These are phyloP conservation scores for Cryphonectria carpinicola DNA, from an alignment of 2,329 filamentous ascomycete genomes.

Conservation along the genomic window DNA sequence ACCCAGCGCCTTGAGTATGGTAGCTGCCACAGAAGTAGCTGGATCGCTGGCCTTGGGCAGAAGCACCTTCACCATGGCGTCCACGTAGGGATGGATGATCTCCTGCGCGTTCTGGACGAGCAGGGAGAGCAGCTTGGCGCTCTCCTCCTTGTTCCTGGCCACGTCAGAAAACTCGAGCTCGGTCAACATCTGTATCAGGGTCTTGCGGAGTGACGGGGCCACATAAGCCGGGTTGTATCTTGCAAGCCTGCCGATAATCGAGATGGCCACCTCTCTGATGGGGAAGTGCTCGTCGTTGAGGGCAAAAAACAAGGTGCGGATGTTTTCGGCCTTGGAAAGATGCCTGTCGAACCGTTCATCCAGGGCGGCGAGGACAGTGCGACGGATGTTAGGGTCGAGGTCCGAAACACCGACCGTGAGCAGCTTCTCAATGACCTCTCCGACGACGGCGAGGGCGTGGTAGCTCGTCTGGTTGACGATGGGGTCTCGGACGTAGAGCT, in stretches of 20 bases:
- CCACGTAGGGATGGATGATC: conserved; percentile 94
- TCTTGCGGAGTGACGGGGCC: conserved; percentile 91
- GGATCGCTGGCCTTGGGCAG: conserved; percentile 87
- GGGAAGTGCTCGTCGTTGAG: conserved; percentile 93
- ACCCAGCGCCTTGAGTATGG: conserved; percentile 92
- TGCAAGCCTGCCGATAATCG: conserved; percentile 92
- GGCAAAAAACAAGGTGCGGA: conserved; percentile 91
- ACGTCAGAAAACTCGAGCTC: conserved; percentile 97
- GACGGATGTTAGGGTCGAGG: conserved; percentile 83
- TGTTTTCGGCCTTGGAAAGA: conserved; percentile 96
- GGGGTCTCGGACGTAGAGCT: conserved; percentile 93
- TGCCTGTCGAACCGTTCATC: conserved; percentile 95
- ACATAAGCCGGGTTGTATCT: conserved; percentile 95
- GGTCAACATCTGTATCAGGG: conserved; percentile 92
- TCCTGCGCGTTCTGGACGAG: conserved; percentile 91
- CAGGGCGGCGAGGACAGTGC: conserved; percentile 84
- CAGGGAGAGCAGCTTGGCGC: conserved; percentile 87
- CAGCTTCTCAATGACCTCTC: conserved; percentile 96
- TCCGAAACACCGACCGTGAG: conserved; percentile 95
- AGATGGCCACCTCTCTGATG: conserved; percentile 92
- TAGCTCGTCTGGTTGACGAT: conserved; percentile 98
- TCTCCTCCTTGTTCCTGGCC: conserved; percentile 93
- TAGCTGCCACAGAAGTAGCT: conserved; percentile 87
- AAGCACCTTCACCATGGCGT: conserved; percentile 94
- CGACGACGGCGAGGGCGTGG: conserved; percentile 94